Evolutionary conservation across 164 flowering plant genomes (phyloP).

Genomic region (Hamamelis virginiana): DNA sequence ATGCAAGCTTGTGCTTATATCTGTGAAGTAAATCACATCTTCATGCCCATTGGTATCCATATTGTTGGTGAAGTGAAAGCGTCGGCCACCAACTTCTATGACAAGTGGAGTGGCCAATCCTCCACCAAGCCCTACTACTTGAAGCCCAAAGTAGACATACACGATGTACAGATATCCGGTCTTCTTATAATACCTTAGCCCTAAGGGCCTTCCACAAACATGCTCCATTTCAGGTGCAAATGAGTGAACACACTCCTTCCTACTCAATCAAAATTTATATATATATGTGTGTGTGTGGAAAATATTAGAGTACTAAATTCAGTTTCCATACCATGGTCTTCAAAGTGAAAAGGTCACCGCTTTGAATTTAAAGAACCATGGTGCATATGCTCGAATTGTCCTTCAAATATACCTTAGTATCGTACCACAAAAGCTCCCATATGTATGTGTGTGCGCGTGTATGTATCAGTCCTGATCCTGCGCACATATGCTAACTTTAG

Average conservation of each 20-base stretch:
- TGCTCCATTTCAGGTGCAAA: slow-evolving; percentile 70
- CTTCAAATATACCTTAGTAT: no score
- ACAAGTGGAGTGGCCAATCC: slow-evolving; percentile 54
- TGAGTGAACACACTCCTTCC: slow-evolving; percentile 49
- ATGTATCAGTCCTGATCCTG: no score
- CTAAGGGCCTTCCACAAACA: slow-evolving; percentile 72
- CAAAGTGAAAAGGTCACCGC: no score
- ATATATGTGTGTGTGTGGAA: no score
- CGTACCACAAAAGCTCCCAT: no score
- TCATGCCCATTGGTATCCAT: slow-evolving; percentile 56
- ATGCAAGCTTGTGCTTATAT: slow-evolving; percentile 48
- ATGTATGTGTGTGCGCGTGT: no score
- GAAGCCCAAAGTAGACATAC: slow-evolving; percentile 67
- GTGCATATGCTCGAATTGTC: no score
- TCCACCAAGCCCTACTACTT: slow-evolving; percentile 57
- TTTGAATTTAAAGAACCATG: no score
- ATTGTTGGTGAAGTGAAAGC: slow-evolving; percentile 61
- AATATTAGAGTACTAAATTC: no score
- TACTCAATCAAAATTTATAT: background rate
- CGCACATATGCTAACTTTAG: no score
- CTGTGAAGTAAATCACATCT: slow-evolving; percentile 59
- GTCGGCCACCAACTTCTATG: slow-evolving; percentile 44
- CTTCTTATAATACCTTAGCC: slow-evolving; percentile 50
- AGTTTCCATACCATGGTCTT: no score
- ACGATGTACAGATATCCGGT: slow-evolving; percentile 68